Conservation (phyloP, 2,329 filamentous ascomycete genomes). For the Cytospora paraplurivora region DNA sequence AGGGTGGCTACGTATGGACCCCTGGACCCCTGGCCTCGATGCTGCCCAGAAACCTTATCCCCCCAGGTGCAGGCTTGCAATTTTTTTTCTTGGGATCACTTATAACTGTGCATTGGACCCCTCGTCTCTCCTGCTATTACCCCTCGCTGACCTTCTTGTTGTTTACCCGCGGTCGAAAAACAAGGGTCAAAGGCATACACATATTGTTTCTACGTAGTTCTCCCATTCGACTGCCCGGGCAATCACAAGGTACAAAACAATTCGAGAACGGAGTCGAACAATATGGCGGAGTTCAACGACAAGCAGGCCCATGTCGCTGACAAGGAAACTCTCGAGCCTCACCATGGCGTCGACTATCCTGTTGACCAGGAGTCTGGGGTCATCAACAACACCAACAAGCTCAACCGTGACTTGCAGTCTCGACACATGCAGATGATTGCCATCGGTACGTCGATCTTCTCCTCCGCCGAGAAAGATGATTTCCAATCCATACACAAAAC, state of each 20-base stretch:
- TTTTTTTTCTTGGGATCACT: background rate
- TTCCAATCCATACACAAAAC: background rate
- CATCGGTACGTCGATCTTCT: slow-evolving; percentile 39
- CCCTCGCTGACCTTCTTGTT: background rate
- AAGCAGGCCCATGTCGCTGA: slow-evolving; percentile 30
- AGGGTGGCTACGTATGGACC: no score
- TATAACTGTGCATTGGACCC: slow-evolving; percentile 7
- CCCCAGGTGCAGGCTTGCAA: no score
- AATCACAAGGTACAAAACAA: slow-evolving; percentile 2
- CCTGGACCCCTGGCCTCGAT: background rate
- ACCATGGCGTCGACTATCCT: slow-evolving; percentile 29
- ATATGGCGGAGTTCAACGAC: slow-evolving; percentile 34
- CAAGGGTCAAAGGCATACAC: no score
- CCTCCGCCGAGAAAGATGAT: background rate
- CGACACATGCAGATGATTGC: slow-evolving; percentile 53
- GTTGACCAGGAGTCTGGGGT: slow-evolving; percentile 42
- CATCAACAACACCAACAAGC: slow-evolving; percentile 38
- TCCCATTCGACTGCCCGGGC: background rate
- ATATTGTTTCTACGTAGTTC: no score
- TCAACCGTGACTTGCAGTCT: slow-evolving; percentile 41
- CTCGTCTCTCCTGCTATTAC: background rate
- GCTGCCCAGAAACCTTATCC: background rate
- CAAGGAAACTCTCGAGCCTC: slow-evolving; percentile 31
- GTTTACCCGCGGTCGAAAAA: background rate
- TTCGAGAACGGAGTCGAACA: slow-evolving; percentile 12